A percentile compares a stretch with the other conserved stretches of the same genome.
phyloP scores from a whole-genome alignment of 2,329 filamentous ascomycete genomes.

The Fusarium cicatricum region DNA sequence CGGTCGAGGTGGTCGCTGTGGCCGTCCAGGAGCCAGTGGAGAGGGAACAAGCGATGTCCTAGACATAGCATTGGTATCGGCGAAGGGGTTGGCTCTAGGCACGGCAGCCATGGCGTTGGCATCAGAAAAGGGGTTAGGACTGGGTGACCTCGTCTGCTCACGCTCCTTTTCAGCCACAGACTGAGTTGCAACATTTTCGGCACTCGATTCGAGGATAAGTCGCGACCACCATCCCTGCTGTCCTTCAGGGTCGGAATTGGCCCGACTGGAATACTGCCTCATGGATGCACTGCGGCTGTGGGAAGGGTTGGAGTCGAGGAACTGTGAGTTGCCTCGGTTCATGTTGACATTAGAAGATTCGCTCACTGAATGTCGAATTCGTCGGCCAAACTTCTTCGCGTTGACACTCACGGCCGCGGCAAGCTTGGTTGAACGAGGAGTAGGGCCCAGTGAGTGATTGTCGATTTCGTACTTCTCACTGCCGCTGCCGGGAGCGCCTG shows the following conservation, averaged over 20 bases:
- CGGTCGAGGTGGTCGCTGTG: constrained; percentile 22
- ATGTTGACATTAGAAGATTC: constrained; percentile 56
- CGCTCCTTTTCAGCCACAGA: constrained; percentile 28
- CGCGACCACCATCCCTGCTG: constrained; percentile 56
- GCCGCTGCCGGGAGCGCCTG: constrained; percentile 9
- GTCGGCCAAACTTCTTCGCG: constrained; percentile 40
- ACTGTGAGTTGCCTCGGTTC: constrained; percentile 63
- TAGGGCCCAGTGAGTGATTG: constrained; percentile 59
- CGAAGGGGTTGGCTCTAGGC: constrained; percentile 45
- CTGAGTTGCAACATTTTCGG: constrained; percentile 48
- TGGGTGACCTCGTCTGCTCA: constrained; percentile 19
- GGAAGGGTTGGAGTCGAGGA: constrained; percentile 47
- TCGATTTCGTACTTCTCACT: constrained; percentile 46
- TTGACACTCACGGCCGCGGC: constrained; percentile 43
- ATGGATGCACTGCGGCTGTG: constrained; percentile 53
- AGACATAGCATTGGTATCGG: constrained; percentile 54
- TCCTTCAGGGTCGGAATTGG: constrained; percentile 9
- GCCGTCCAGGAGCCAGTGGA: constrained; percentile 44
- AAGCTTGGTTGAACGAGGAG: constrained; percentile 49
- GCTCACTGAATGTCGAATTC: constrained; percentile 26
- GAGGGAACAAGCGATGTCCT: constrained; percentile 51
- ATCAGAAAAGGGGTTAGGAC: constrained; percentile 51
- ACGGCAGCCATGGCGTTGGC: constrained; percentile 51
- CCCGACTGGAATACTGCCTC: constrained; percentile 15
- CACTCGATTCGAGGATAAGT: constrained; percentile 50